Evolutionary conservation across 805 yeast genomes (phyloP), one percentile per base, ranked within the genome.

Genomic region (Candida germanica): DNA sequence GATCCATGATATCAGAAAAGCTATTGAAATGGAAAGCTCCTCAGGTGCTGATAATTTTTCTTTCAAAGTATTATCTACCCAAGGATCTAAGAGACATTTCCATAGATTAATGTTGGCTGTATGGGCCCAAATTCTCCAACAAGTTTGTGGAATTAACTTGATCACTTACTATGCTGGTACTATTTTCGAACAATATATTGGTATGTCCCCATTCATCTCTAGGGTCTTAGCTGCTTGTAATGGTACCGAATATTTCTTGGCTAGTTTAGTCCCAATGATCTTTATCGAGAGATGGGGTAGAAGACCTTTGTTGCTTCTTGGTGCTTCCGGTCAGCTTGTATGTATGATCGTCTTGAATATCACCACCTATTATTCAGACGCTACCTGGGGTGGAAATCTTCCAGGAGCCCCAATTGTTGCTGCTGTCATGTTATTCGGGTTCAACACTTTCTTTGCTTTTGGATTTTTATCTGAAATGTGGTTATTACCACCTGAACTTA

Each of bases 401-500:
- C 37, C 37, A 11, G 38, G 50, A 10, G 72, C 67, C 3, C 77
- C 64, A 30, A 71, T 75, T 50, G 87, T 80, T 51, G 86, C 86
- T 13, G 86, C 84, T 7, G 75, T 79, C 11, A 80, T 81, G 50
- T 61, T 73, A 35, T 74, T 71, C 42, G 59, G 66, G 8, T 69
- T 69, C 50, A 69, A 73, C 46, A 62, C 54, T 42, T 68, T 72
- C 56, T 77, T 79, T 50, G 83, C 76, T 26, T 56, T 73, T 43
- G 64, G 80, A 11, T 66, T 47, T 62, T 77, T 79, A 48, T 62
- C 52, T 14, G 64, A 77, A 25, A 77, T 84, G 28, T 79, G 84
- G 84, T 54, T 78, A 43, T 74, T 72, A 38, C 78, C 77, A n/a
- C 78, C 84, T 5, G 85, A 79, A 50, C 56, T 79, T 24, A 62